Conservation (phyloP, 805 yeast species). For the Candida boidinii region DNA sequence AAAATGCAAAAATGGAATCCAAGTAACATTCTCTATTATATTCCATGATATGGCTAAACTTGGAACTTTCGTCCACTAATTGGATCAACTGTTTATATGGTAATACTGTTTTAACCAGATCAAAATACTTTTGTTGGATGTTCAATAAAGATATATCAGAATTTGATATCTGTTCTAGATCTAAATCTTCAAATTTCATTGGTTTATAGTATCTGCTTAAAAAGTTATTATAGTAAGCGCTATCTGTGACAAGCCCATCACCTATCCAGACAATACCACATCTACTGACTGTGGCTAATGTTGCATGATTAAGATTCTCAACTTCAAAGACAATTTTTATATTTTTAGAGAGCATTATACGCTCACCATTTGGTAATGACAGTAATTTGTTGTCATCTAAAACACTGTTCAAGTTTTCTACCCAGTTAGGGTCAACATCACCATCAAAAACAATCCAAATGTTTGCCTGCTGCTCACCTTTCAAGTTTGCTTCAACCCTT, state of each 20-base stretch:
- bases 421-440: conserved; percentile 91
- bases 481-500: conserved; percentile 39
- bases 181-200: no score
- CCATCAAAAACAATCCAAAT: conserved; percentile 88
- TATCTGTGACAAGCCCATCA: conserved; percentile 2
- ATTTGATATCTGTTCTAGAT: no score
- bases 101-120: no score
- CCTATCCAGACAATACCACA: conserved; percentile 84
- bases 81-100: conserved; percentile 8
- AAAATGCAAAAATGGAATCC: conserved; percentile 30
- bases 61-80: conserved; percentile 19
- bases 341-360: conserved; percentile 57
- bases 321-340: conserved; percentile 72
- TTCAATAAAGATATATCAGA: conserved; percentile 6
- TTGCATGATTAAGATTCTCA: conserved; percentile 53
- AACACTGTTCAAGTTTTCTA: conserved; percentile 83
- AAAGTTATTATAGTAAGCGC: not conserved
- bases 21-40: conserved; percentile 29
- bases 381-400: conserved; percentile 78
- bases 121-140: conserved; percentile 5
- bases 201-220: not conserved
- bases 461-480: conserved; percentile 48
- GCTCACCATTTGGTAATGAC: conserved; percentile 86
- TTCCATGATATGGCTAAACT: conserved; percentile 44
- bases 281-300: conserved; percentile 88